phyloP scores from a whole-genome alignment of 768 basidiomycete species.

The Lactarius sanguifluus region DNA sequence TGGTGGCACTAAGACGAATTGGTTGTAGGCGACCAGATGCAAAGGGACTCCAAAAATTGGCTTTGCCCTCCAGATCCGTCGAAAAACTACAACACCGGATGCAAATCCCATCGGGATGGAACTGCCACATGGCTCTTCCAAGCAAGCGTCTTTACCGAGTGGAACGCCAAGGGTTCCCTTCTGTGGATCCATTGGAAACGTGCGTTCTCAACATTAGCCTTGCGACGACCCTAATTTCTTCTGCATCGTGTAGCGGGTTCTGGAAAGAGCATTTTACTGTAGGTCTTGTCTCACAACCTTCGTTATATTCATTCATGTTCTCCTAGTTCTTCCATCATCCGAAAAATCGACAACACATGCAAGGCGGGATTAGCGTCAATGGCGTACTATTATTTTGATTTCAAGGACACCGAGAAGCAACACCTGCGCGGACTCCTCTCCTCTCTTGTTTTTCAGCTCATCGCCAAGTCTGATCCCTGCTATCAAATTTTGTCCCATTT shows the following conservation, averaged over 20 bases:
- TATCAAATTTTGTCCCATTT: neutral
- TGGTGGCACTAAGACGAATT: neutral
- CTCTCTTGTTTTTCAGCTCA: slow-evolving; percentile 6
- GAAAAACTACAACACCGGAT: slow-evolving; percentile 1
- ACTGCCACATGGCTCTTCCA: slow-evolving; percentile 4
- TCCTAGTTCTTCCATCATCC: slow-evolving; percentile 4
- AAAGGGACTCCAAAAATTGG: neutral
- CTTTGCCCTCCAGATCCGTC: slow-evolving; percentile 19
- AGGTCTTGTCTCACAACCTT: neutral
- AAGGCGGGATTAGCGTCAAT: slow-evolving; percentile 2
- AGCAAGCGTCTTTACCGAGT: neutral
- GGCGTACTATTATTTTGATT: slow-evolving; percentile 15
- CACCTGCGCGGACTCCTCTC: neutral
- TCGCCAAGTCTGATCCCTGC: neutral
- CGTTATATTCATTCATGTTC: neutral
- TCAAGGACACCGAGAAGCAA: slow-evolving; percentile 11
- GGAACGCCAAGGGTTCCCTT: neutral
- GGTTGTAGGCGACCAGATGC: neutral
- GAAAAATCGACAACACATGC: neutral
- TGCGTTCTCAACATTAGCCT: neutral
- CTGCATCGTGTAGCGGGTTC: neutral
- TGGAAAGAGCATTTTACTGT: slow-evolving; percentile 15
- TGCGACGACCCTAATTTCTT: neutral
- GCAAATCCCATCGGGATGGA: neutral
- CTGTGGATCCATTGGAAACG: slow-evolving; percentile 17